phyloP scores from a whole-genome alignment of 331 rosid species.

The Acacia concinna region DNA sequence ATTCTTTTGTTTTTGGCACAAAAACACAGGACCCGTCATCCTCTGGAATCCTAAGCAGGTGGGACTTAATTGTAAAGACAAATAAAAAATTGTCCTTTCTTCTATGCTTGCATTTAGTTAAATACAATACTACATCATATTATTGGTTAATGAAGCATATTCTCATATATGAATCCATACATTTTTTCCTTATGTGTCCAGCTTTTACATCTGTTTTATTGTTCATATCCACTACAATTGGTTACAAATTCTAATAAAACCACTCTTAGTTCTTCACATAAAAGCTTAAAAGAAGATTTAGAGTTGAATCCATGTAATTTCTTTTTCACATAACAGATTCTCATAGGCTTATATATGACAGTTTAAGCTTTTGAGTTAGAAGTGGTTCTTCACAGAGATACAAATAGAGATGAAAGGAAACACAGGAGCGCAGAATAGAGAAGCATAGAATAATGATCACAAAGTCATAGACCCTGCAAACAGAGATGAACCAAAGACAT shows the following conservation, averaged over 20 bases:
- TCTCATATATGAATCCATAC: conserved; percentile 29
- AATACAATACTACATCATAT: conserved; percentile 28
- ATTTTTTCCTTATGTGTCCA: conserved; percentile 15
- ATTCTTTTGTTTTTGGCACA: conserved; percentile 44
- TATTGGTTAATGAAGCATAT: conserved; percentile 46
- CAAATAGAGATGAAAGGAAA: too few relatives aligned
- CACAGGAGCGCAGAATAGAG: too few relatives aligned
- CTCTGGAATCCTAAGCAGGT: conserved; percentile 41
- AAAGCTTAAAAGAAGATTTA: neutral
- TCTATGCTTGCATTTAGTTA: conserved; percentile 42
- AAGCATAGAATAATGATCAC: too few relatives aligned
- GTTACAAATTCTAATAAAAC: neutral
- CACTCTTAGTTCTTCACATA: neutral
- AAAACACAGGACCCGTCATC: conserved; percentile 36
- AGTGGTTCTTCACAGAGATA: neutral
- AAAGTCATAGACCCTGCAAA: too few relatives aligned
- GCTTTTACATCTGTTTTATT: conserved; percentile 17
- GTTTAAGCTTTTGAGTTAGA: neutral
- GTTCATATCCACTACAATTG: conserved; percentile 25
- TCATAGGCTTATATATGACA: neutral
- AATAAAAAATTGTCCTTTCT: conserved; percentile 50
- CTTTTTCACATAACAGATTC: too few relatives aligned
- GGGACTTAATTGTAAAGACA: conserved; percentile 40
- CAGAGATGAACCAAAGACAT: too few relatives aligned
- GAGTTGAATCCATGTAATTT: neutral